Conservation (phyloP, 129 eudicot genomes). For the Deinandra increscens region DNA sequence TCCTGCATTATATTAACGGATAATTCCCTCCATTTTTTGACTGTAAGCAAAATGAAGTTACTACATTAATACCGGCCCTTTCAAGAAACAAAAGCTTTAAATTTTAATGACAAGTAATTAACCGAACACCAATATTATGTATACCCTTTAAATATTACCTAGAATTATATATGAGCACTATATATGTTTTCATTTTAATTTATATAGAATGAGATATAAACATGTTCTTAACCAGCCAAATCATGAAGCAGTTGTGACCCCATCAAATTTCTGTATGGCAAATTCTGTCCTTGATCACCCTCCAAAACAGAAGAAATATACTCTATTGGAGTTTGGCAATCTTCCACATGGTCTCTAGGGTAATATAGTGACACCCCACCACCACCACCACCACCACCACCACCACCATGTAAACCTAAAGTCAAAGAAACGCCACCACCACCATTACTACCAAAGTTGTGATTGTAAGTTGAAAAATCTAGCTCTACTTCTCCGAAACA, state of each 20-base stretch:
- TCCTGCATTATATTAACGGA: too few species aligned
- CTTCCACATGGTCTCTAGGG: slow-evolving; percentile 67
- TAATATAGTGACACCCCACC: slow-evolving; percentile 68
- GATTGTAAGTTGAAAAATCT: slow-evolving; percentile 75
- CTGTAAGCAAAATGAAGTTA: too few species aligned
- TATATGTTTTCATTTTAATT: too few species aligned
- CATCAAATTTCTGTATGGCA: slow-evolving; percentile 89
- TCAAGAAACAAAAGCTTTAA: too few species aligned
- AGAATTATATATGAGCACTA: too few species aligned
- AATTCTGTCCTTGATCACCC: slow-evolving; percentile 66
- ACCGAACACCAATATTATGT: too few species aligned
- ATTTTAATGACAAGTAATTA: too few species aligned
- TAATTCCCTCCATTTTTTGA: too few species aligned
- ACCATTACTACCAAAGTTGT: slow-evolving; percentile 33
- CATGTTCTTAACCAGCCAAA: slow-evolving; percentile 53
- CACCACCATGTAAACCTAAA: slow-evolving; percentile 78
- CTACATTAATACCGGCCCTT: too few species aligned
- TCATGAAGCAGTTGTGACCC: slow-evolving; percentile 98
- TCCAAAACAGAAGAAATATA: slow-evolving; percentile 91
- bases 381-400: slow-evolving; percentile 30
- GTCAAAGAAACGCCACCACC: slow-evolving; percentile 77
- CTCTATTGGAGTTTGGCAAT: slow-evolving; percentile 65
- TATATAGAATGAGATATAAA: too few species aligned
- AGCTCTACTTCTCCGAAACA: slow-evolving; percentile 58
- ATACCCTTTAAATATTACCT: too few species aligned